Evolutionary conservation across 257 asterid species (phyloP).

Genomic region (Solanum clarkiae): DNA sequence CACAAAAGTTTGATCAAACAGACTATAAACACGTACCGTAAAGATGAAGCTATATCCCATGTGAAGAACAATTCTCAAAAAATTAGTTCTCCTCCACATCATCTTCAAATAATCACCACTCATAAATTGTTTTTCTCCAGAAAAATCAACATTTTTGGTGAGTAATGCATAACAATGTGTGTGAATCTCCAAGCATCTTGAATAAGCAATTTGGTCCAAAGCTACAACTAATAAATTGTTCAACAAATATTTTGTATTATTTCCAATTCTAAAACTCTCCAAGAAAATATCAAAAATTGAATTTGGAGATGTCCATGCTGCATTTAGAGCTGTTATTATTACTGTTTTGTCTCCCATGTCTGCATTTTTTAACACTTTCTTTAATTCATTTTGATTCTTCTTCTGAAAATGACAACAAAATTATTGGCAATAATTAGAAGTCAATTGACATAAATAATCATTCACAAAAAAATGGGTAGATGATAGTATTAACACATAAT

Average conservation of each 20-base stretch:
- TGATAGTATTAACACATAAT: no score
- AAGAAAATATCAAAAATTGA: constrained; percentile 38
- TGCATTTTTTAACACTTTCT: constrained; percentile 21
- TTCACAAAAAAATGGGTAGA: no score
- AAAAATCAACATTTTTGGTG: constrained; percentile 22
- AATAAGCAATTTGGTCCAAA: constrained; percentile 35
- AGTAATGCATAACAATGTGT: constrained; percentile 26
- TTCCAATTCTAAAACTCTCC: background rate
- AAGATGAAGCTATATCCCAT: constrained; percentile 39
- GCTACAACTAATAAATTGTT: constrained; percentile 28
- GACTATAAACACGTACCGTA: constrained; percentile 10
- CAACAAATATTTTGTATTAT: background rate
- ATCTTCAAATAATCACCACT: constrained; percentile 21
- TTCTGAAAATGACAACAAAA: background rate
- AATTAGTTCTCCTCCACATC: constrained; percentile 49
- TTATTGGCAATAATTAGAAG: background rate
- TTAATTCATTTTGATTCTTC: constrained; percentile 3
- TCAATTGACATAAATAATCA: background rate
- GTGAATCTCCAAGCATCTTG: constrained; percentile 11
- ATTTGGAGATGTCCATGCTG: constrained; percentile 37
- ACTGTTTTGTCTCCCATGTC: constrained; percentile 36
- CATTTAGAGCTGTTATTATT: constrained; percentile 36
- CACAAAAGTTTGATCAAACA: background rate
- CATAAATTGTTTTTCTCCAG: constrained; percentile 32
- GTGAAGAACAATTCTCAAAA: constrained; percentile 26